Evolutionary conservation across 345 rosid genomes (phyloP), one percentile per base, ranked within the genome.

Genomic region (Gossypium arboreum): DNA sequence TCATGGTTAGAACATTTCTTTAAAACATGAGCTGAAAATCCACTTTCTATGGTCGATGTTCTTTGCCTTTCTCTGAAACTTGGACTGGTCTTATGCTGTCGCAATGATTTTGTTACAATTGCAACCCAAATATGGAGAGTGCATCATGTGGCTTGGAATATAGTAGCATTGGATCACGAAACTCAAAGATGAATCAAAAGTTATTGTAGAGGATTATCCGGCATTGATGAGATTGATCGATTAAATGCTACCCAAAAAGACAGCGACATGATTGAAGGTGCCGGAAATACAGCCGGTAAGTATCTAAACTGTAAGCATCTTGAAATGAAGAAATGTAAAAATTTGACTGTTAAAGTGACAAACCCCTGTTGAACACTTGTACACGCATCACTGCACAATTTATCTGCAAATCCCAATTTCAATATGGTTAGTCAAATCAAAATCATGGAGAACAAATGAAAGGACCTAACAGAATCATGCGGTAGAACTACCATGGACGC

Each of bases 161-260:
- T 9, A 22, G 75, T 18, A 11, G 66, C 41, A 34, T 34, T 4
- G 48, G 7, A 12, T 11, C 10, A 45, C 16, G 18, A 24, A 22
- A 25, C 13, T 8, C 12, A 48, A 68, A 12, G 12, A 50, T 50
- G 59, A 25, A 51, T 69, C 18, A 8, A 69, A 50, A 50, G 22
- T 20, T 60, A 58, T 27, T 69, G 55, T 45, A 75, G 27, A 25
- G 60, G 59, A 3, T 52, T 54, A 56, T 10, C 9, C 2, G 76
- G 11, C 80, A 82, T 74, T 1, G 77, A 76, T 29, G 78, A 73
- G 71, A 79, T 60, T 51, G 78, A 55, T 65, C 45, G 41, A 50
- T 80, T 70, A 59, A 83, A 75, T 47, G 69, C 77, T 7, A 75
- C 77, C 76, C 79, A 72, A 8, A 83, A 67, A 7, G 72, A 62